Base-by-base conservation (phyloP, 2,329 filamentous ascomycete species). In the Ceratocystis destructans region DNA sequence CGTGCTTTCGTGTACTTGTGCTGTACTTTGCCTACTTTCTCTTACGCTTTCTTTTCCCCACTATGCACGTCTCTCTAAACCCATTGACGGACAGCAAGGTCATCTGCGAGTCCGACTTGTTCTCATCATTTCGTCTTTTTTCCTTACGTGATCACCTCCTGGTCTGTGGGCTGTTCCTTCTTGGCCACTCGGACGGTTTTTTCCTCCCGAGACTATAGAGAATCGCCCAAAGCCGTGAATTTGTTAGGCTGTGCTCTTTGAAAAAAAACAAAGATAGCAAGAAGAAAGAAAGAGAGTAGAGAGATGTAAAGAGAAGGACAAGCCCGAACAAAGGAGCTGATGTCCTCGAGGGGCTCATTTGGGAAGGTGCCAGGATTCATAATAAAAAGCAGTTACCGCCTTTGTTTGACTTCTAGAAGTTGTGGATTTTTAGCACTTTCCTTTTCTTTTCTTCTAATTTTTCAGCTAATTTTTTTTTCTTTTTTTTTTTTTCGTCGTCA, bases 331-430 rank as follows among this genome's bases (percentile, higher is more conserved):
- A 59, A 59, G 15, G 55, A 59, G 28, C 20, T 59, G 15, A 59
- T 37, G 28, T 37, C 8, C 55, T 33, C 5, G 55, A 20, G 55
- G 55, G 28, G 31, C 33, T 37, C 17, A 20, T 7, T 33, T 59
- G 17, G 55, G 55, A 59, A 59, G 55, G 55, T 59, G 22, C 55
- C 55, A 31, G 33, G 28, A 57, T 57, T 50, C 48, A 20, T 25
- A 50, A 57, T 33, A 25, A 37, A 37, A 59, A 31, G 55, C 55
- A 59, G 31, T 33, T 59, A 6, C 41, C 41, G 61, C 25, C 63
- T 65, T 65, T 48, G 48, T 64, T 55, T 12, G 28, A 31, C 55
- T 59, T 59, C 55, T 33, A 59, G 55, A 59, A 33, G 55, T 20
- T 2, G 4, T 37, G n/a, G 28, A 59, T n/a, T n/a, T 48, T 57